Conservation (phyloP, 148 eudicot genomes). For the Silene latifolia region DNA sequence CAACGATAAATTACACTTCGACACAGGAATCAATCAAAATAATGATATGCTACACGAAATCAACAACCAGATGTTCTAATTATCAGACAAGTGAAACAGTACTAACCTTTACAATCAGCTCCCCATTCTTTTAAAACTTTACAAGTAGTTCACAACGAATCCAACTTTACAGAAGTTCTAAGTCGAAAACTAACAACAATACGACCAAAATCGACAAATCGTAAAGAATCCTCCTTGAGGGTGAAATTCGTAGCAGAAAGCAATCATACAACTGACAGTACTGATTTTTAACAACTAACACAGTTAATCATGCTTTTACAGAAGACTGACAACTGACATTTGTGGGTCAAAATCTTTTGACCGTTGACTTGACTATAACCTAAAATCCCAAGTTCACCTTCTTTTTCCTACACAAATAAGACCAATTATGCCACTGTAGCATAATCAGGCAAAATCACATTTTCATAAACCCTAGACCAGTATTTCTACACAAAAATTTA, state of each 20-base stretch:
- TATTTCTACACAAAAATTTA: neutral
- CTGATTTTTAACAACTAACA: neutral
- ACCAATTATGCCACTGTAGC: neutral
- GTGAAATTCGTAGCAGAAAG: neutral
- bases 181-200: too few relatives aligned
- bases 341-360: neutral
- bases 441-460: neutral
- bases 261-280: neutral
- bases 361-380: neutral
- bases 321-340: neutral
- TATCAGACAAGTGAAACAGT: neutral
- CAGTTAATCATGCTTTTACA: neutral
- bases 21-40: neutral
- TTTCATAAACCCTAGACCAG: neutral
- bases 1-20: too few relatives aligned
- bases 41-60: neutral
- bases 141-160: neutral
- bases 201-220: too few relatives aligned
- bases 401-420: neutral
- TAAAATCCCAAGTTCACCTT: too few relatives aligned
- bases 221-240: too few relatives aligned
- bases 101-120: neutral
- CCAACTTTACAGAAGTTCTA: neutral
- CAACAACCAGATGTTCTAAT: neutral
- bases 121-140: neutral